A percentile compares a stretch with the other conserved stretches of the same genome.
Evolutionary conservation across 176 grass and related monocot genomes (phyloP).

Genomic region (Carex parvula): DNA sequence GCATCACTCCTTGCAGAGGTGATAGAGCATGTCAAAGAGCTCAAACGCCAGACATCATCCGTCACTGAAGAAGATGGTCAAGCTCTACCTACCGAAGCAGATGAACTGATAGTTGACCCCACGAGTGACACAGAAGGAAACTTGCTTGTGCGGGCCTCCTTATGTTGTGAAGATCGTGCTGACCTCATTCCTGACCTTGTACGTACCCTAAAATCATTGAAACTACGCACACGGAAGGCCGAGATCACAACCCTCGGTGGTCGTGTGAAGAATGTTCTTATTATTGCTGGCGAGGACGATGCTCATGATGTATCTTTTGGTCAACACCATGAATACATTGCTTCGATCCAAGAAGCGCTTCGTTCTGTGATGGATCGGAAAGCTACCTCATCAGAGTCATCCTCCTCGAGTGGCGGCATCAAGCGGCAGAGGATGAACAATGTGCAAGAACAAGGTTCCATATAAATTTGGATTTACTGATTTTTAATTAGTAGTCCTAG

Average conservation of each 20-base stretch:
- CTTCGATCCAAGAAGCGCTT: slow-evolving; percentile 78
- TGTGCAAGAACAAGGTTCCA: slow-evolving; percentile 46
- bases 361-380: slow-evolving; percentile 65
- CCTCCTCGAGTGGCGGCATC: slow-evolving; percentile 49
- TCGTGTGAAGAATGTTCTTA: slow-evolving; percentile 83
- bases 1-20: slow-evolving; percentile 94
- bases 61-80: slow-evolving; percentile 29
- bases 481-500: slow-evolving; percentile 13
- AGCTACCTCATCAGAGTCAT: slow-evolving; percentile 48
- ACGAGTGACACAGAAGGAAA: slow-evolving; percentile 43
- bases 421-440: slow-evolving; percentile 92
- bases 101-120: slow-evolving; percentile 76
- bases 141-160: slow-evolving; percentile 64
- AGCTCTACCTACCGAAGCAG: slow-evolving; percentile 78
- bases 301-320: background rate
- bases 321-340: slow-evolving; percentile 51
- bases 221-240: slow-evolving; percentile 55
- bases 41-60: slow-evolving; percentile 85
- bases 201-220: slow-evolving; percentile 57
- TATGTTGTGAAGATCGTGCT: slow-evolving; percentile 91
- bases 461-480: slow-evolving; percentile 38
- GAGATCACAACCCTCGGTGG: slow-evolving; percentile 91
- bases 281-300: slow-evolving; percentile 50
- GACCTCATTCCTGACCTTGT: slow-evolving; percentile 88
- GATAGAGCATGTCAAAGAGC: slow-evolving; percentile 92